Conservation (phyloP, 2,329 filamentous ascomycete species). For the Aspergillus ibericus region DNA sequence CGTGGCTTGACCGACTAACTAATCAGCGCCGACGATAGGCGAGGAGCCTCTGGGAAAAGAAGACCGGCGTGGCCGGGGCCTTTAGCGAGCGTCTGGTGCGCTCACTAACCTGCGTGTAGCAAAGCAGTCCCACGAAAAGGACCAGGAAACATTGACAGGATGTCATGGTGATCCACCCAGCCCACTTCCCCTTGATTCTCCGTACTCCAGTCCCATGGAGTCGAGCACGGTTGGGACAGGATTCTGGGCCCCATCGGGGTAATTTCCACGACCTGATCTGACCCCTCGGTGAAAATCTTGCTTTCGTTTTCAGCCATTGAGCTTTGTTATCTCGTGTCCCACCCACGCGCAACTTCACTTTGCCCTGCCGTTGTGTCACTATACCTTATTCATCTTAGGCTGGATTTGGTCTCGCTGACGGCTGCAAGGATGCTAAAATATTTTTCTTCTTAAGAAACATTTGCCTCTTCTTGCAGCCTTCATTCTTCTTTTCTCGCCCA, state of each 20-base stretch:
- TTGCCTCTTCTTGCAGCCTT: background rate
- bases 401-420: background rate
- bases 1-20: background rate
- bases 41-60: background rate
- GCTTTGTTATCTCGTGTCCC: background rate
- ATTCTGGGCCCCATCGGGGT: background rate
- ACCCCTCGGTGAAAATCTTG: background rate
- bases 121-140: background rate
- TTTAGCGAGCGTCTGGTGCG: background rate
- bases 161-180: background rate
- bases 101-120: background rate
- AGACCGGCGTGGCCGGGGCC: background rate
- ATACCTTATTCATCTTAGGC: slow-evolving; percentile 1
- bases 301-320: background rate
- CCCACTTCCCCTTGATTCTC: background rate
- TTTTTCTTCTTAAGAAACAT: background rate
- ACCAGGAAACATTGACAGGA: background rate
- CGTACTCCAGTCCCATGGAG: background rate
- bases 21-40: background rate
- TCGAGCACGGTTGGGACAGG: background rate
- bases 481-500: background rate
- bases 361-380: background rate
- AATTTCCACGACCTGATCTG: background rate
- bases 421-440: background rate
- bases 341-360: background rate